Conservation (phyloP, 768 basidiomycete species). For the Leccinum longicurvipes region DNA sequence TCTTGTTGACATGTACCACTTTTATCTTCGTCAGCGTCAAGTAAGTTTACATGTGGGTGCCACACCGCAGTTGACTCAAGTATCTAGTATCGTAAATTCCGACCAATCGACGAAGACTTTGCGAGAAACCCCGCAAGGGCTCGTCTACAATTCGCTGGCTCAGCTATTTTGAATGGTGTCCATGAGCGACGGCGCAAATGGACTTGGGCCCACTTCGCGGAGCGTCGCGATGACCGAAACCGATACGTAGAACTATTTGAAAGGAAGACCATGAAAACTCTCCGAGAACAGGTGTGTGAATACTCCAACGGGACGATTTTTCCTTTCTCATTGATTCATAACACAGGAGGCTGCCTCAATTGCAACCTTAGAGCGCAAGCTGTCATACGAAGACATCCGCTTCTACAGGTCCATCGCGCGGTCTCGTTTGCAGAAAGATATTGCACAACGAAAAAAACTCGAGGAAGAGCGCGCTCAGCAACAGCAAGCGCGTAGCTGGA, state of each 20-base stretch:
- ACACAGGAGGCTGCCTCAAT: slow-evolving; percentile 51
- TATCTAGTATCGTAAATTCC: slow-evolving; percentile 71
- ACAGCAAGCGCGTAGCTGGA: slow-evolving; percentile 56
- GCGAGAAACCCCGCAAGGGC: slow-evolving; percentile 59
- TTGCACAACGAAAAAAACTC: slow-evolving; percentile 58
- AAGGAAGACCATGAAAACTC: slow-evolving; percentile 56
- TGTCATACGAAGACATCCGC: slow-evolving; percentile 91
- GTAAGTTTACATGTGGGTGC: slow-evolving; percentile 35
- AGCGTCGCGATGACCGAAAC: slow-evolving; percentile 85
- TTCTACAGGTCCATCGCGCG: slow-evolving; percentile 96
- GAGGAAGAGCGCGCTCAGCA: slow-evolving; percentile 66
- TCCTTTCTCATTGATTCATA: not conserved
- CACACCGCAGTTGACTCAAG: slow-evolving; percentile 9
- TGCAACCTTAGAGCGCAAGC: slow-evolving; percentile 70
- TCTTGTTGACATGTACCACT: slow-evolving; percentile 93
- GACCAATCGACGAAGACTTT: slow-evolving; percentile 63
- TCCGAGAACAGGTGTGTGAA: slow-evolving; percentile 52
- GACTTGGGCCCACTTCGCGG: slow-evolving; percentile 89
- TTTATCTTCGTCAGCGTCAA: slow-evolving; percentile 83
- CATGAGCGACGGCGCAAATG: slow-evolving; percentile 80
- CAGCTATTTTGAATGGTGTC: slow-evolving; percentile 78
- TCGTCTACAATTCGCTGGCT: slow-evolving; percentile 72
- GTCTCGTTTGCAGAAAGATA: slow-evolving; percentile 82
- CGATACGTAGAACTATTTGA: slow-evolving; percentile 83
- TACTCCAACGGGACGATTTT: not conserved